phyloP scores from a whole-genome alignment of 495 filamentous ascomycete species.

The Pyrenula massariospora region DNA sequence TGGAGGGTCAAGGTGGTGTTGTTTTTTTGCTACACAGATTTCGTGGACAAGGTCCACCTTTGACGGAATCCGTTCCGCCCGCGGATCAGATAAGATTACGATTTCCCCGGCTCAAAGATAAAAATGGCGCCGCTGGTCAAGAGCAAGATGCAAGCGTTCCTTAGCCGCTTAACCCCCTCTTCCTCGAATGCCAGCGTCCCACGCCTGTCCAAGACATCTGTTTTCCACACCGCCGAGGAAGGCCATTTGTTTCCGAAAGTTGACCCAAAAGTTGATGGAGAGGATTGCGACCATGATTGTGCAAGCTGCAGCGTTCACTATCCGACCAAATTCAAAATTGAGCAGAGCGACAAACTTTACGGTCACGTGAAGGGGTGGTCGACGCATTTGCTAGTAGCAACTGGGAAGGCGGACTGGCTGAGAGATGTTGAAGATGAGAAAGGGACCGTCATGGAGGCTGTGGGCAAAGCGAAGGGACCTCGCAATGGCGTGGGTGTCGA shows the following conservation, averaged over 20 bases:
- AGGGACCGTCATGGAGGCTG: constrained; percentile 91
- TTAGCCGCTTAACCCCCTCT: background rate
- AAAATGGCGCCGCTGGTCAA: background rate
- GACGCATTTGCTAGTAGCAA: constrained; percentile 84
- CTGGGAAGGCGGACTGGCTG: constrained; percentile 92
- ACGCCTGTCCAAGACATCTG: background rate
- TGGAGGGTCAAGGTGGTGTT: background rate
- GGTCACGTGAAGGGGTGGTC: constrained; percentile 81
- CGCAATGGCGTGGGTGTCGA: constrained; percentile 57
- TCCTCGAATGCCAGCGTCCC: background rate
- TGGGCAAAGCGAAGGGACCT: constrained; percentile 53
- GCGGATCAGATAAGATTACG: background rate
- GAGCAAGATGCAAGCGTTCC: background rate
- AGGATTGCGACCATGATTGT: constrained; percentile 83
- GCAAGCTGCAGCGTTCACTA: constrained; percentile 67
- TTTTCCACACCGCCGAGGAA: background rate
- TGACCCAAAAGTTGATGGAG: constrained; percentile 63
- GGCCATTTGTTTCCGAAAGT: constrained; percentile 18
- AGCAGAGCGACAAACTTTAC: constrained; percentile 70
- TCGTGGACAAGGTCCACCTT: background rate
- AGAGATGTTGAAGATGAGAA: constrained; percentile 80
- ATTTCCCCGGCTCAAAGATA: background rate
- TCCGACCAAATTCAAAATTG: constrained; percentile 63
- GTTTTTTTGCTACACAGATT: background rate
- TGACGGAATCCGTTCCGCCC: background rate